Percentiles rank a stretch among this genome's conserved stretches.
Evolutionary conservation across 1,284 basidiomycete genomes (phyloP).

Genomic region (Tremellales sp.): DNA sequence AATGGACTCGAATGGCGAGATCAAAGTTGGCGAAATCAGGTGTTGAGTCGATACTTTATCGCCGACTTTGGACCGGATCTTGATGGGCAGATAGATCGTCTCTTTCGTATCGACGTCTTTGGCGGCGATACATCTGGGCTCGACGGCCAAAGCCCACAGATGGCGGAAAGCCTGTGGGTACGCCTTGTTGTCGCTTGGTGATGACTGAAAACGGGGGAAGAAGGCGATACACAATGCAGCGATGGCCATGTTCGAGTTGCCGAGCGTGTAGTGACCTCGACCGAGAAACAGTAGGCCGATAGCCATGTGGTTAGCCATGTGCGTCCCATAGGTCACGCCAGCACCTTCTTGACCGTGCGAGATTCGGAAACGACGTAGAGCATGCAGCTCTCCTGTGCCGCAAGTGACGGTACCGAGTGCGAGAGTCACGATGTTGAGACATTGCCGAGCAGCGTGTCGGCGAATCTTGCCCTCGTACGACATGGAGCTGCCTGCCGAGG

Average conservation of each 20-base stretch:
- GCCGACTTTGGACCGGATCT: slow-evolving; percentile 58
- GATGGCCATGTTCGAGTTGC: slow-evolving; percentile 84
- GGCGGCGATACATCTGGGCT: slow-evolving; percentile 86
- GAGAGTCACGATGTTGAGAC: slow-evolving; percentile 79
- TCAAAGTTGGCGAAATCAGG: slow-evolving; percentile 83
- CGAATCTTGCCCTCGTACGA: slow-evolving; percentile 81
- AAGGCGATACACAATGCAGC: slow-evolving; percentile 85
- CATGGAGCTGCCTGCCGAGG: slow-evolving; percentile 58
- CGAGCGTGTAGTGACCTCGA: slow-evolving; percentile 85
- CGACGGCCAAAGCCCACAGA: slow-evolving; percentile 91
- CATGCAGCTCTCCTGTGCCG: slow-evolving; percentile 89
- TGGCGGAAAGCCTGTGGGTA: slow-evolving; percentile 92
- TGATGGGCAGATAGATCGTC: slow-evolving; percentile 84
- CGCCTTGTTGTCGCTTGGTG: slow-evolving; percentile 79
- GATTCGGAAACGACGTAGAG: slow-evolving; percentile 80
- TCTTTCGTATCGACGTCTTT: slow-evolving; percentile 86
- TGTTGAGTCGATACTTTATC: slow-evolving; percentile 52
- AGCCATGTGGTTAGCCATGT: slow-evolving; percentile 87
- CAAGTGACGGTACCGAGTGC: slow-evolving; percentile 89
- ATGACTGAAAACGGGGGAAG: slow-evolving; percentile 78
- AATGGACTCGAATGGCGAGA: slow-evolving; percentile 78
- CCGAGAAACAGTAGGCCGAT: slow-evolving; percentile 92
- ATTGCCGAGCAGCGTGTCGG: slow-evolving; percentile 79
- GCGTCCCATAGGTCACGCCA: slow-evolving; percentile 78
- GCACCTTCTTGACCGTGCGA: slow-evolving; percentile 83